A percentile compares a stretch with the other conserved stretches of the same genome.
These are phyloP conservation scores for Phytophthora sp. DNA, from an alignment of 352 stramenopile species.

Conservation along the genomic window DNA sequence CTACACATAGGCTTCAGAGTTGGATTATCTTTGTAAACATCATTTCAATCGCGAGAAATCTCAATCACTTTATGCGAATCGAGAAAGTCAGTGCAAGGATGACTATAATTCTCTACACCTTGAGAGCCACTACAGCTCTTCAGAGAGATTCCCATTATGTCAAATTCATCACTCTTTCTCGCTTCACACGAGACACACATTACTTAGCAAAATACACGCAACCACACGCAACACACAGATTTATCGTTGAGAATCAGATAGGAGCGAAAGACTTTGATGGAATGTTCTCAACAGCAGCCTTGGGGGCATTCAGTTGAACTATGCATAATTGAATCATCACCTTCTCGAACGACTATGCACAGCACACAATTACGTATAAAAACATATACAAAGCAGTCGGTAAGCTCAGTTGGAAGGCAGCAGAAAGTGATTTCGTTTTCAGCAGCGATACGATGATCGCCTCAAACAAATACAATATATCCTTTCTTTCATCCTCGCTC, in stretches of 20 bases:
- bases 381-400: neutral
- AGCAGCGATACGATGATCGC: slow-evolving; percentile 49
- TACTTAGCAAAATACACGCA: too few species aligned
- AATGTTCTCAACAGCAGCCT: slow-evolving; percentile 62
- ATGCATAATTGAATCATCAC: slow-evolving; percentile 78
- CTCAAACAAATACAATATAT: slow-evolving; percentile 78
- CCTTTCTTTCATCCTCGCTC: slow-evolving; percentile 84
- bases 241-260: slow-evolving; percentile 81
- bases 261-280: slow-evolving; percentile 87
- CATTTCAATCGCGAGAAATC: slow-evolving; percentile 52
- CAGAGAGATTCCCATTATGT: slow-evolving; percentile 87
- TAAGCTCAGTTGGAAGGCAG: slow-evolving; percentile 88
- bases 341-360: slow-evolving; percentile 41
- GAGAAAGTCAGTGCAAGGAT: slow-evolving; percentile 83
- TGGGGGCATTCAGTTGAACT: slow-evolving; percentile 81
- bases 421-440: slow-evolving; percentile 87
- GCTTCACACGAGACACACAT: neutral
- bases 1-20: slow-evolving; percentile 85
- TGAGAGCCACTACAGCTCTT: slow-evolving; percentile 45
- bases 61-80: neutral
- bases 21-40: slow-evolving; percentile 85
- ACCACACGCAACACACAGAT: too few species aligned
- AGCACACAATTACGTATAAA: neutral
- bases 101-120: slow-evolving; percentile 66
- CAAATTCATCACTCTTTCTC: slow-evolving; percentile 77